Evolutionary conservation across 2,329 filamentous ascomycete genomes (phyloP), one percentile per base, ranked within the genome.

Genomic region (Didymella exigua): DNA sequence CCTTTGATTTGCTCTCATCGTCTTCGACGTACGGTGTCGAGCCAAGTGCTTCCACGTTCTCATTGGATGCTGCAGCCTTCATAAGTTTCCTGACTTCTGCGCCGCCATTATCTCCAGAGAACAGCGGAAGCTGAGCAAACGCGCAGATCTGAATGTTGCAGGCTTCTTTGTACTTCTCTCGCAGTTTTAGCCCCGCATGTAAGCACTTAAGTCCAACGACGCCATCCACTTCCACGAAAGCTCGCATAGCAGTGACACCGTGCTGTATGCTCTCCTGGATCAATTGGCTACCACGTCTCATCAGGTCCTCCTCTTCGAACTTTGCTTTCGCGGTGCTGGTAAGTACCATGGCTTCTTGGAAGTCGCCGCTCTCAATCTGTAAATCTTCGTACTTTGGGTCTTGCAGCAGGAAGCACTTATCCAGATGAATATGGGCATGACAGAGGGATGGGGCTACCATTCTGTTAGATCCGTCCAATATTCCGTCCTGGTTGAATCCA

Each of bases 341-440:
- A 49, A 85, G 72, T 14, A 75, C 66, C 67, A 90, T 79, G 6
- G 89, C 89, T 74, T 91, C 88, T 0, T 76, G 69, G 70, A 91
- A 90, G 29, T 84, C 81, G 36, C 89, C 88, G 3, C 77, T 77
- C 41, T 79, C 68, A 14, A 88, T 85, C 33, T 84, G 79, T 13
- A 89, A 77, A 61, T 88, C 81, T 2, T 79, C 75, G 71, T 86
- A 89, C 64, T 80, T 81, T 4, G 82, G 80, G 60, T 84, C 79
- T 18, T 78, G 84, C 9, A 88, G 77, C 24, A 88, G 73, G 61
- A 84, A 88, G 33, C 84, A 81, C 66, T 88, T 88, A 72, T 91
- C 89, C 24, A 91, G 78, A 66, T 91, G 89, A 45, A 91, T 84
- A 61, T 91, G 88, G 7, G 88, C 87, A 66, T 91, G 89, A 61